phyloP scores from a whole-genome alignment of 768 basidiomycete genomes.

The Trametes maxima region DNA sequence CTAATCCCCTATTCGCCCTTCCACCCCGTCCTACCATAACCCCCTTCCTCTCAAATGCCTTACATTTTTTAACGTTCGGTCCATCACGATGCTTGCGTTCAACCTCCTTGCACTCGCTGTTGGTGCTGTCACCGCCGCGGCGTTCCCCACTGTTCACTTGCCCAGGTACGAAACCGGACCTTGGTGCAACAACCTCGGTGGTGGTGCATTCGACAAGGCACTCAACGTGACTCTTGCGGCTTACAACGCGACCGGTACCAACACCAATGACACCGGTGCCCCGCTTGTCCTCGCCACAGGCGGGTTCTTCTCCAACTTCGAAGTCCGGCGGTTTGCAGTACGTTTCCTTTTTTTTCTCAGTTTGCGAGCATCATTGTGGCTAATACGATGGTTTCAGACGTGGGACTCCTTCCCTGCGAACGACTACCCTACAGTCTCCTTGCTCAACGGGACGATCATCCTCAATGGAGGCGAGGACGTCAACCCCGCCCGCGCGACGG shows the following conservation, averaged over 20 bases:
- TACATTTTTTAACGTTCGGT: no score
- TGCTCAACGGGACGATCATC: conserved; percentile 41
- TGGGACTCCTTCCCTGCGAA: conserved; percentile 53
- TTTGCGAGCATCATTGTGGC: no score
- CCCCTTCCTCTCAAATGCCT: neutral
- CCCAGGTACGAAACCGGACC: conserved; percentile 12
- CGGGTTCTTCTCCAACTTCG: conserved; percentile 36
- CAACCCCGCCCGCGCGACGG: conserved; percentile 41
- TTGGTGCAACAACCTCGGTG: conserved; percentile 28
- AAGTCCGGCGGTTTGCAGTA: conserved; percentile 45
- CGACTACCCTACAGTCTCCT: conserved; percentile 45
- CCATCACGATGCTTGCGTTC: conserved; percentile 21
- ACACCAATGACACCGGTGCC: conserved; percentile 47
- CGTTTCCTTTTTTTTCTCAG: no score
- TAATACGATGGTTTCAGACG: conserved; percentile 33
- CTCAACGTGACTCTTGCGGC: conserved; percentile 52
- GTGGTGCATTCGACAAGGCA: conserved; percentile 29
- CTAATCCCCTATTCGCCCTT: no score
- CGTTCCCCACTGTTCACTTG: conserved; percentile 12
- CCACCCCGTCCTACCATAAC: neutral
- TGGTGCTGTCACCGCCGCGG: conserved; percentile 6
- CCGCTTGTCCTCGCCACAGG: conserved; percentile 48
- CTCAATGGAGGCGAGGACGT: conserved; percentile 33
- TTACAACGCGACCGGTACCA: conserved; percentile 42
- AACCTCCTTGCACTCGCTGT: conserved; percentile 11